Evolutionary conservation across 108 stramenopile species (phyloP).

Genomic region (Discostella stelligeroides): DNA sequence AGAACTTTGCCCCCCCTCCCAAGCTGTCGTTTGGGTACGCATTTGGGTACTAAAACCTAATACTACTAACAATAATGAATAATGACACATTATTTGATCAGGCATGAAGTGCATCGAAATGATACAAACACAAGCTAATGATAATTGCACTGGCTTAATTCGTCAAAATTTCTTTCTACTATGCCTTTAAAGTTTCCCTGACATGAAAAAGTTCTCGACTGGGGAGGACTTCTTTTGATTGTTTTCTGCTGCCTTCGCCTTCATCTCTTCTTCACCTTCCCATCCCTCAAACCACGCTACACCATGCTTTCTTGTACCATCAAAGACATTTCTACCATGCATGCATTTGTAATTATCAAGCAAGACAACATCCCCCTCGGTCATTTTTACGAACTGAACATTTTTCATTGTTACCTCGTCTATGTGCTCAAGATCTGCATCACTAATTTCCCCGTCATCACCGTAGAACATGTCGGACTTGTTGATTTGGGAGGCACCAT

Average conservation of each 20-base stretch:
- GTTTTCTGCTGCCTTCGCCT: constrained; percentile 22
- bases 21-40: constrained; percentile 64
- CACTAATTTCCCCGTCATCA: constrained; percentile 77
- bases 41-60: too few relatives aligned
- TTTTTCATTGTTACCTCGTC: constrained; percentile 89
- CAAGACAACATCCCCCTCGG: constrained; percentile 87
- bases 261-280: constrained; percentile 90
- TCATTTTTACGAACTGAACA: constrained; percentile 84
- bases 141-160: too few relatives aligned
- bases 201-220: too few relatives aligned
- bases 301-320: constrained; percentile 90
- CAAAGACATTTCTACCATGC: constrained; percentile 92
- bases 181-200: too few relatives aligned
- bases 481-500: constrained; percentile 92
- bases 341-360: constrained; percentile 93
- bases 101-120: background rate
- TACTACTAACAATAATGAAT: too few relatives aligned
- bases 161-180: too few relatives aligned
- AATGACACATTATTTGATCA: too few relatives aligned
- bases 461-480: constrained; percentile 94
- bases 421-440: constrained; percentile 77
- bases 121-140: too few relatives aligned
- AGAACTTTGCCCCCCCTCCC: constrained; percentile 65
- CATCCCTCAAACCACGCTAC: constrained; percentile 93
- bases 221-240: too few relatives aligned